Evolutionary conservation across 306 rosid species (phyloP).

Genomic region (Castanea mollissima): DNA sequence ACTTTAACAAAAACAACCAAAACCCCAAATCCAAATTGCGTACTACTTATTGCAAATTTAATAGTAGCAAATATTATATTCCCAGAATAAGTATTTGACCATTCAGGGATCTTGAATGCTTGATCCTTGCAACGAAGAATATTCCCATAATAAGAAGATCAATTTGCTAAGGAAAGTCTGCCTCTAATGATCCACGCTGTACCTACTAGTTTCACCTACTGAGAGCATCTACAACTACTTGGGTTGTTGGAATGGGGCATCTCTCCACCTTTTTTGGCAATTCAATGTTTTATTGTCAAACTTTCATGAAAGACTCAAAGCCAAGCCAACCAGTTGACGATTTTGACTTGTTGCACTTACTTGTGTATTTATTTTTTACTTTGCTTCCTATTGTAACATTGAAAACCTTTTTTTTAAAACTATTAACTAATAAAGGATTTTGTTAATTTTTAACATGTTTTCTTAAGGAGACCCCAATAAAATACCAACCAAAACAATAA

Average conservation of each 20-base stretch:
- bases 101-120: too few relatives aligned
- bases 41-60: too few relatives aligned
- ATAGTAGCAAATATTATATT: too few relatives aligned
- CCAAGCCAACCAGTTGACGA: not conserved
- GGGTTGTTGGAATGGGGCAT: not conserved
- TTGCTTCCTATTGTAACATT: not conserved
- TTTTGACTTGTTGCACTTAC: not conserved
- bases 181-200: too few relatives aligned
- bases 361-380: not conserved
- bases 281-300: not conserved
- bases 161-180: too few relatives aligned
- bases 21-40: not conserved
- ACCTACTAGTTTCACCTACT: not conserved
- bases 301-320: not conserved
- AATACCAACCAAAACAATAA: not conserved
- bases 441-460: not conserved
- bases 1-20: not conserved
- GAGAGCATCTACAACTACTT: not conserved
- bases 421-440: too few relatives aligned
- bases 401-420: not conserved
- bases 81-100: too few relatives aligned
- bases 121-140: not conserved
- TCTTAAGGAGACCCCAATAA: not conserved
- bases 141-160: not conserved
- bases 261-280: not conserved